phyloP scores from a whole-genome alignment of 139 green algal genomes.

The Zygnema circumcarinatum region DNA sequence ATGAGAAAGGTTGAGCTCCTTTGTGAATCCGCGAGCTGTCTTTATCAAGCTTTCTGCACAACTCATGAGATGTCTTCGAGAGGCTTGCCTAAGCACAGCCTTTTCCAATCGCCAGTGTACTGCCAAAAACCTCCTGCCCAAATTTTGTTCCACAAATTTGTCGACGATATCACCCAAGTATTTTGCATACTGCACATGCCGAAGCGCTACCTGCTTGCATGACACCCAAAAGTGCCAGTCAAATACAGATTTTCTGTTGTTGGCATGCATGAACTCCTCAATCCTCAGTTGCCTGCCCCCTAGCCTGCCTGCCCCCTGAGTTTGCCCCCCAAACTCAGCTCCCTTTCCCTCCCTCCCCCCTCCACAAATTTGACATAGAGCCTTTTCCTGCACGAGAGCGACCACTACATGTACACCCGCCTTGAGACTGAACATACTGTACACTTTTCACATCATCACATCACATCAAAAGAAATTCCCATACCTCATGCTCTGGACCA shows the following conservation, averaged over 20 bases:
- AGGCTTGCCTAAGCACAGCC: not conserved
- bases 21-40: not conserved
- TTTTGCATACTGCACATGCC: not conserved
- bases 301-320: too few relatives aligned
- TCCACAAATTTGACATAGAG: too few relatives aligned
- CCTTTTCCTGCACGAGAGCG: too few relatives aligned
- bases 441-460: too few relatives aligned
- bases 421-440: too few relatives aligned
- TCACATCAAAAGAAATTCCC: not conserved
- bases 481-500: not conserved
- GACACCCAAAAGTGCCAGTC: too few relatives aligned
- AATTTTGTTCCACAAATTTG: not conserved
- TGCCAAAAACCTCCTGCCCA: not conserved
- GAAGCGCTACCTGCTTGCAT: not conserved
- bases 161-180: not conserved
- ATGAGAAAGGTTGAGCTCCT: not conserved
- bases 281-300: too few relatives aligned
- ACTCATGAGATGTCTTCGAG: not conserved
- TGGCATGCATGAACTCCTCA: too few relatives aligned
- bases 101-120: slow-evolving; percentile 18
- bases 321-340: too few relatives aligned
- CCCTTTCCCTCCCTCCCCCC: too few relatives aligned
- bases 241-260: too few relatives aligned
- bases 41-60: not conserved
- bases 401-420: too few relatives aligned